Base-by-base conservation (phyloP, 2,329 filamentous ascomycete genomes). In the Claviceps digitariae region DNA sequence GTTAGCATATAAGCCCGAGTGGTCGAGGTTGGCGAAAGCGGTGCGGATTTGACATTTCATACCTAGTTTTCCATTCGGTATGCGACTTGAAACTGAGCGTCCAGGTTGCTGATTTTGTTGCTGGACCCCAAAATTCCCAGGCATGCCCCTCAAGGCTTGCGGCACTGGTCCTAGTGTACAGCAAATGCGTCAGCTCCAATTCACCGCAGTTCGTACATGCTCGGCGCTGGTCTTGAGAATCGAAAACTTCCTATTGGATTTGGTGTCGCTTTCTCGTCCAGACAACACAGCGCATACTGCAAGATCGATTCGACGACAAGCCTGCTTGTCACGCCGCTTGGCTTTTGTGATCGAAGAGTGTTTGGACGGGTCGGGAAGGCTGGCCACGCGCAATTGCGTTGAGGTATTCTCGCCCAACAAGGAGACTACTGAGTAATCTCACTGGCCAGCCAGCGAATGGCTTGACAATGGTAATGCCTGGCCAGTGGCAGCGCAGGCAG, bases 1-100 rank as follows among this genome's bases (percentile, higher is more conserved):
- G 38, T 56, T 46, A 56, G 54, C 31, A 10, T 50, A 21, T 15
- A 20, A 12, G 25, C 27, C 9, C 10, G 6, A n/a, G 13, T 29
- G 36, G 15, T 29, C 4, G 20, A 23, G 9, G 29, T 13, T 4
- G 10, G 21, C 15, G 23, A 27, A n/a, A 21, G n/a, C n/a, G 27
- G 47, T 34, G 41, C 34, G 29, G 40, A 4, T 41, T 48, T 27
- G 20, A 10, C 27, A 25, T 25, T 45, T 15, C 60, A 50, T 66
- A 84, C 81, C 77, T 74, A 83, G 68, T 67, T 84, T 84, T 53
- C 80, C 80, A 60, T 81, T 82, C 54, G 79, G 80, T 75, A 84
- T 72, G 63, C 81, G 75, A 65, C 67, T 78, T 52, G 80, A 74
- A 44, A 76, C 75, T 57, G 72, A 70, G 63, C 81, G 74, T 53